phyloP scores from a whole-genome alignment of 768 basidiomycete species.

The Tulasnella sp. region DNA sequence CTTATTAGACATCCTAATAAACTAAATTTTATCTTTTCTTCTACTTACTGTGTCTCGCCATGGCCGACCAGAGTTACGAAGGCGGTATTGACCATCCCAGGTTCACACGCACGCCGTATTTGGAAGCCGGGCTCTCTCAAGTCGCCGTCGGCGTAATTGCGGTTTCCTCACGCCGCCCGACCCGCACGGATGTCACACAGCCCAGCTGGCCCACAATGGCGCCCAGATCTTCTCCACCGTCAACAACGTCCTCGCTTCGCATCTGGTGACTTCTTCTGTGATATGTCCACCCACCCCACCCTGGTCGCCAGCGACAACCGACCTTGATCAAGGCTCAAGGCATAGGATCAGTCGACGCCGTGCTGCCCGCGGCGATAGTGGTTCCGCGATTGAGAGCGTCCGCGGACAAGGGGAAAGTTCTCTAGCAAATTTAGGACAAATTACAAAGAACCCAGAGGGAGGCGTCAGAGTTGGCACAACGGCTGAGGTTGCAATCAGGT shows the following conservation, averaged over 20 bases:
- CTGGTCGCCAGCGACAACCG: background rate
- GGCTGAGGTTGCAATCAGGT: no score
- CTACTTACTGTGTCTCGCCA: background rate
- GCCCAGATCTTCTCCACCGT: background rate
- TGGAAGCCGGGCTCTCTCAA: background rate
- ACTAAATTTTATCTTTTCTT: background rate
- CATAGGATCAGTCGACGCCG: background rate
- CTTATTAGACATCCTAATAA: background rate
- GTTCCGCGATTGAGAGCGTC: background rate
- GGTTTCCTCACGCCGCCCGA: no score
- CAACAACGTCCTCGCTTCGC: background rate
- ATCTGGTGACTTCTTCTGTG: background rate
- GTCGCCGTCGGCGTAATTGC: background rate
- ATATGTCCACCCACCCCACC: no score
- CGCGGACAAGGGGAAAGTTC: no score
- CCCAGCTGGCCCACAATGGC: background rate
- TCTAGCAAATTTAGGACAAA: no score
- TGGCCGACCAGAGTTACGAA: background rate
- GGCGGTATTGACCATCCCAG: background rate
- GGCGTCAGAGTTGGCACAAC: no score
- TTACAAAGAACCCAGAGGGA: no score
- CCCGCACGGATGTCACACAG: background rate
- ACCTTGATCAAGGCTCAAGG: background rate
- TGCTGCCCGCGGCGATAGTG: background rate
- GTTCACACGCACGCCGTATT: background rate